A percentile compares a stretch with the other conserved stretches of the same genome.
phyloP scores from a whole-genome alignment of 2,329 filamentous ascomycete genomes.

The Emergomyces pasteurianus region DNA sequence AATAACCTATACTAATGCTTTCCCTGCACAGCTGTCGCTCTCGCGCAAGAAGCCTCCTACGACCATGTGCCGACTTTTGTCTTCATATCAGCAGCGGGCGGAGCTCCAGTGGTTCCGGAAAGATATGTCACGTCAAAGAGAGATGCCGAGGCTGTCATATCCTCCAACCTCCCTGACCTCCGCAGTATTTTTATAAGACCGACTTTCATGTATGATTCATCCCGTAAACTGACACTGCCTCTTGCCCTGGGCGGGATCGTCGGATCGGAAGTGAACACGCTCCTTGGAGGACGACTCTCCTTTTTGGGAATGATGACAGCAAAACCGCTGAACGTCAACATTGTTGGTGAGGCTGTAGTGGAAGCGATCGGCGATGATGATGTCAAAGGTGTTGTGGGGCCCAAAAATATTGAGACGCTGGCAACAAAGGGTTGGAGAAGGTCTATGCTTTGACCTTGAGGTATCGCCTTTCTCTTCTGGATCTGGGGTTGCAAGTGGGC shows the following conservation, averaged over 20 bases:
- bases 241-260: constrained; percentile 67
- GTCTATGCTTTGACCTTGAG: constrained; percentile 58
- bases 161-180: constrained; percentile 59
- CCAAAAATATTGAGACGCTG: constrained; percentile 66
- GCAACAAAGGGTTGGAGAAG: constrained; percentile 78
- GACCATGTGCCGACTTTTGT: constrained; percentile 59
- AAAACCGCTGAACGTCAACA: constrained; percentile 78
- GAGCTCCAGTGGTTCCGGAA: constrained; percentile 68
- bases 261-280: constrained; percentile 62
- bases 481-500: background rate
- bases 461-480: background rate
- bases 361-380: constrained; percentile 68
- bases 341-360: constrained; percentile 79
- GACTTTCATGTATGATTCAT: constrained; percentile 80
- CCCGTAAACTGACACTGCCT: constrained; percentile 68
- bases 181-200: constrained; percentile 72
- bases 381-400: constrained; percentile 64
- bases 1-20: constrained; percentile 3
- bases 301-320: constrained; percentile 72
- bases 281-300: constrained; percentile 64
- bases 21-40: constrained; percentile 53
- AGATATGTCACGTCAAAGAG: constrained; percentile 88
- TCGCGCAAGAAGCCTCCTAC: constrained; percentile 62
- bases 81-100: constrained; percentile 80
- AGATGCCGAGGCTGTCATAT: constrained; percentile 70